Conservation (phyloP, 2,329 filamentous ascomycete species). For the Helotiales sp. region DNA sequence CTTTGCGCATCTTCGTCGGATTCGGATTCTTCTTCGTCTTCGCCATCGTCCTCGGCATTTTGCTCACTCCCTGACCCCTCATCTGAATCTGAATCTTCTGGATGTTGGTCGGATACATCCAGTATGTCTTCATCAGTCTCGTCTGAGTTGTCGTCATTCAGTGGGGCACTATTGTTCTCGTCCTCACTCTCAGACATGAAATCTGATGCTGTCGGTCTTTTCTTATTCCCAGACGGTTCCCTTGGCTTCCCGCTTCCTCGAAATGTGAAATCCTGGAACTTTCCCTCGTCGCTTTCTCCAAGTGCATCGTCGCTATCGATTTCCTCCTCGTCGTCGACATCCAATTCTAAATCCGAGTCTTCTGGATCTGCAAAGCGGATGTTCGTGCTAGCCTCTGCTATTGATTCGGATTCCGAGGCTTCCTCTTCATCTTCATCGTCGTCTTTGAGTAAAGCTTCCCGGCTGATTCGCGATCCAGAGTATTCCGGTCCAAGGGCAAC, state of each 20-base stretch:
- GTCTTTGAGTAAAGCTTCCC: slow-evolving; percentile 65
- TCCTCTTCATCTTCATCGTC: slow-evolving; percentile 60
- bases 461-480: slow-evolving; percentile 74
- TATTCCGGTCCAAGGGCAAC: slow-evolving; percentile 79
- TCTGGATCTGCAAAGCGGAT: slow-evolving; percentile 55
- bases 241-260: slow-evolving; percentile 61
- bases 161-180: slow-evolving; percentile 39
- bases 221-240: slow-evolving; percentile 42
- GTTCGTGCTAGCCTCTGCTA: slow-evolving; percentile 47
- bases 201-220: slow-evolving; percentile 58
- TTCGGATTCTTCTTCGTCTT: slow-evolving; percentile 39
- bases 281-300: slow-evolving; percentile 82
- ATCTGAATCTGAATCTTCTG: slow-evolving; percentile 43
- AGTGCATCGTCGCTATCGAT: slow-evolving; percentile 74
- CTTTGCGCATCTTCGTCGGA: slow-evolving; percentile 36
- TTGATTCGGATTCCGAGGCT: slow-evolving; percentile 48
- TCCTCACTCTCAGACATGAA: slow-evolving; percentile 55
- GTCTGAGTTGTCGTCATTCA: slow-evolving; percentile 36
- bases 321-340: slow-evolving; percentile 60
- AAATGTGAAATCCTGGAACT: slow-evolving; percentile 75
- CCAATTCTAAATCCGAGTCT: slow-evolving; percentile 57
- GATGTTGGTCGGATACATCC: slow-evolving; percentile 41
- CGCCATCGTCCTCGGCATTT: slow-evolving; percentile 38
- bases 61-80: slow-evolving; percentile 44
- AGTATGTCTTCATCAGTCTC: slow-evolving; percentile 43